phyloP scores from a whole-genome alignment of 257 asterid genomes.

The Nicotiana benthamiana region DNA sequence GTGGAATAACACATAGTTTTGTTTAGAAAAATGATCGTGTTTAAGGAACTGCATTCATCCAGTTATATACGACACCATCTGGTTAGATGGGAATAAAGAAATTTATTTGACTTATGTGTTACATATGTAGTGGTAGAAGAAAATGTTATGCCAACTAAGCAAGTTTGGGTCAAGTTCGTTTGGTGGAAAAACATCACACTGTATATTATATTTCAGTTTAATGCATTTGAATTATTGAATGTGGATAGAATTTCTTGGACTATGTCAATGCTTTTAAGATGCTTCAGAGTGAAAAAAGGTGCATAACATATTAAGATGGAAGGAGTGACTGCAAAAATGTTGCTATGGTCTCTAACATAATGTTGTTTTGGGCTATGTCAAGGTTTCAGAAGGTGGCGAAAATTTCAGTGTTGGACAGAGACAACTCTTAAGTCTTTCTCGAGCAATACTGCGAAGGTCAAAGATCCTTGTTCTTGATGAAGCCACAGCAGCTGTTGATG shows the following conservation, averaged over 20 bases:
- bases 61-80: no score
- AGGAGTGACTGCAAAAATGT: not conserved
- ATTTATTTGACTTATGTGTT: not conserved
- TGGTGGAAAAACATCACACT: not conserved
- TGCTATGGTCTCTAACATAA: not conserved
- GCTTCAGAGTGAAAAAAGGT: not conserved
- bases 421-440: constrained; percentile 73
- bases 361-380: constrained; percentile 9
- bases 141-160: not conserved
- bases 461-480: constrained; percentile 84
- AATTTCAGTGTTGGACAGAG: constrained; percentile 87
- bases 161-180: not conserved
- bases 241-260: not conserved
- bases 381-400: constrained; percentile 88
- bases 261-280: not conserved
- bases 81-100: not conserved
- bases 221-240: not conserved
- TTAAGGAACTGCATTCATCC: no score
- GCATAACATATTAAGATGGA: not conserved
- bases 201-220: not conserved
- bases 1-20: no score
- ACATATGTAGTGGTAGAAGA: constrained; percentile 1
- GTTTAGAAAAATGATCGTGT: no score
- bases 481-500: constrained; percentile 88
- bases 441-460: constrained; percentile 72